These are phyloP conservation scores for Pseudopithomyces chartarum DNA, from an alignment of 2,329 filamentous ascomycete species.

Conservation along the genomic window DNA sequence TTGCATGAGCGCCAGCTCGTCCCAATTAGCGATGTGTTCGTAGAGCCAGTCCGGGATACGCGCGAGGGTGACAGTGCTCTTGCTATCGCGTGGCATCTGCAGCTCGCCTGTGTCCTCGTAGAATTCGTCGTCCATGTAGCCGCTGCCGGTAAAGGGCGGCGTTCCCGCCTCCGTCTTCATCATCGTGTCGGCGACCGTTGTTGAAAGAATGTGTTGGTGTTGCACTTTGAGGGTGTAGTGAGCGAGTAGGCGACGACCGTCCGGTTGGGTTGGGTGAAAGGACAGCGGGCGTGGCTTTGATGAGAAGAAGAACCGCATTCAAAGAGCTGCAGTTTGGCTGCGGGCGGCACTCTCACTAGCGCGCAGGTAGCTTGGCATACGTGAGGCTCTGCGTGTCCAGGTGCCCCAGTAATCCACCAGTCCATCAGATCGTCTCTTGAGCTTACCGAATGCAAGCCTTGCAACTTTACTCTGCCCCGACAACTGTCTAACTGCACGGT, in stretches of 20 bases:
- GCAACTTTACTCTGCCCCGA: too few relatives aligned
- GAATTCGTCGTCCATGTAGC: conserved; percentile 48
- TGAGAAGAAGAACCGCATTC: background rate
- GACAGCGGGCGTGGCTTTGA: background rate
- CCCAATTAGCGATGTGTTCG: conserved; percentile 42
- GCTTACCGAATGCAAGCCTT: too few relatives aligned
- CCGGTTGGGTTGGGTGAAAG: background rate
- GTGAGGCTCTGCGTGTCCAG: conserved; percentile 2
- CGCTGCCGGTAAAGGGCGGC: conserved; percentile 30
- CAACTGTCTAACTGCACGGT: too few relatives aligned
- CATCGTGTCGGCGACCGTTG: conserved; percentile 46
- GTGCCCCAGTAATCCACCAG: too few relatives aligned
- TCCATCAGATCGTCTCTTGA: too few relatives aligned
- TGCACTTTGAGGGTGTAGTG: conserved; percentile 3
- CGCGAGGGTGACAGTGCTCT: conserved; percentile 42
- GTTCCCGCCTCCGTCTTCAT: conserved; percentile 41
- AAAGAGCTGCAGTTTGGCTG: background rate
- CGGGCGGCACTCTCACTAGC: background rate
- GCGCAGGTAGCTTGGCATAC: background rate
- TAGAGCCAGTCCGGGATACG: conserved; percentile 48
- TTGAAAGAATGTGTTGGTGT: conserved; percentile 41
- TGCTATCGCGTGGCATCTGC: conserved; percentile 34
- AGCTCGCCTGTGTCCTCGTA: conserved; percentile 53
- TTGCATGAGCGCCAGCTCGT: conserved; percentile 31
- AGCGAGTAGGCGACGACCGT: background rate